Percentiles rank a stretch among this genome's conserved stretches.
Conservation (phyloP, 345 rosid species). For the Hibiscus mutabilis region DNA sequence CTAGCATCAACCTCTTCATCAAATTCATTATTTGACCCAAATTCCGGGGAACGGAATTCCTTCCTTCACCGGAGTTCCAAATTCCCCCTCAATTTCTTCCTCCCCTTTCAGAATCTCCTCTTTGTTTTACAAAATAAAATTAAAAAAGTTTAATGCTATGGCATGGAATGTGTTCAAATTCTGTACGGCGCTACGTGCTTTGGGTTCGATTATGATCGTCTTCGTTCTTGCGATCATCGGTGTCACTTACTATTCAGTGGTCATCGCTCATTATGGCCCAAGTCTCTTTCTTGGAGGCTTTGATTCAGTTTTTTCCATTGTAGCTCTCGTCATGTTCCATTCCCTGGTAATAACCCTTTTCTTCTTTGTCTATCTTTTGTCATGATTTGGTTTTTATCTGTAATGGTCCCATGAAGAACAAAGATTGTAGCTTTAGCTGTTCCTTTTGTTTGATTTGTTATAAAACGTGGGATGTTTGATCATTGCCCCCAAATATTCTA, state of each 20-base stretch:
- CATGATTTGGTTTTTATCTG: background rate
- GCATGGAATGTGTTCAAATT: slow-evolving; percentile 76
- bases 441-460: background rate
- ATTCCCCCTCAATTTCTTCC: background rate
- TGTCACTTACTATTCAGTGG: slow-evolving; percentile 57
- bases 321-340: slow-evolving; percentile 47
- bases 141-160: slow-evolving; percentile 18
- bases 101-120: background rate
- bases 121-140: background rate
- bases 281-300: slow-evolving; percentile 54
- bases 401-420: background rate
- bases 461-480: background rate
- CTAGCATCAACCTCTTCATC: background rate
- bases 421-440: background rate
- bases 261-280: slow-evolving; percentile 56
- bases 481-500: no score
- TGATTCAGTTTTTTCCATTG: slow-evolving; percentile 34
- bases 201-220: slow-evolving; percentile 71
- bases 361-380: background rate
- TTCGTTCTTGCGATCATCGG: slow-evolving; percentile 56
- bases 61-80: slow-evolving; percentile 2
- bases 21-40: background rate
- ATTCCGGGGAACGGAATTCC: slow-evolving; percentile 6
- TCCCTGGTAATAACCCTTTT: slow-evolving; percentile 34
- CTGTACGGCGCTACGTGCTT: slow-evolving; percentile 69